Evolutionary conservation across 768 basidiomycete species (phyloP), one percentile per base, ranked within the genome.

Genomic region (Trametes gibbosa): DNA sequence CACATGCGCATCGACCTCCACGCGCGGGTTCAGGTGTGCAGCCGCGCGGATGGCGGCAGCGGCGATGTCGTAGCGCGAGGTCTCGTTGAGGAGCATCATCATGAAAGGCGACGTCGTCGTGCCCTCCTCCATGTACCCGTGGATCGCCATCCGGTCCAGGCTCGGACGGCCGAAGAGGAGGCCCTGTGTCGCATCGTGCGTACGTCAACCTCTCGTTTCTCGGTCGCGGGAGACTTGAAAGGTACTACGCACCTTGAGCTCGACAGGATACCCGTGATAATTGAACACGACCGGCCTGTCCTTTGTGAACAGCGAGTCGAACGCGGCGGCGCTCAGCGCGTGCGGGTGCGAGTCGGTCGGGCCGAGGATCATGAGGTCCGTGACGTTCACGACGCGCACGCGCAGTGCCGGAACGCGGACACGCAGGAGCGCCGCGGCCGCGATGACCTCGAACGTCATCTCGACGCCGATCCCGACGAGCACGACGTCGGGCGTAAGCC

Each of bases 391-490:
- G 56, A 95, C 89, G 19, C 91, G 85, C 7, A 92, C 86, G 37
- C 94, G 86, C 25, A 97, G 80, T 9, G 80, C 79, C 2, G 90
- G 85, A n/a, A 78, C 77, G 23, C 81, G 73, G 66, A 84, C 83
- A 65, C 87, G 86, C 24, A 95, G 82, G 21, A 95, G 79, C 2
- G 85, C 84, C 0, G 91, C 89, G 0, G 94, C 93, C 2, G 90
- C 88, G 67, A 96, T 86, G 55, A 93, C 87, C 69, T 97, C 94
- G 65, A 92, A 88, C 0, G 91, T 95, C 23, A 92, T 81, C 71
- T 95, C 94, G 25, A 90, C 87, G 61, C 94, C 93, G 66, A 92
- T 86, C 9, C 92, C 92, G 37, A 92, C 90, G 21, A 96, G 79
- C 46, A 94, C 89, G 56, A 90, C 85, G 64, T 92, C 89, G 6